Percentiles rank a stretch among this genome's conserved stretches.
Conservation (phyloP, 1,284 basidiomycete species). For the Trametes pubescens region DNA sequence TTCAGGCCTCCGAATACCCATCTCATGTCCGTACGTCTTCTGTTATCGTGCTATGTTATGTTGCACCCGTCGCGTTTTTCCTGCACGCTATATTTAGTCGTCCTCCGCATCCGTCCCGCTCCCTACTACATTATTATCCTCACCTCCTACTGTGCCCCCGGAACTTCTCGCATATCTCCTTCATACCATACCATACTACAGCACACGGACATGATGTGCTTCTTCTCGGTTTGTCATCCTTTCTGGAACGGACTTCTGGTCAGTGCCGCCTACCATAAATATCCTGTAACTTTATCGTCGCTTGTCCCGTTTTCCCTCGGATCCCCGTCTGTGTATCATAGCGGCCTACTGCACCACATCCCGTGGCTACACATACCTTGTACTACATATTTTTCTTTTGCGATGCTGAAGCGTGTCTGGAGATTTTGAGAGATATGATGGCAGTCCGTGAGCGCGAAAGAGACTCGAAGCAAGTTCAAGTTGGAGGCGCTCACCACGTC, state of each 20-base stretch:
- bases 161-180: neutral
- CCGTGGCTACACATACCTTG: neutral
- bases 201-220: slow-evolving; percentile 36
- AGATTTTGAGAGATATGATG: too few species aligned
- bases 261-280: slow-evolving; percentile 3
- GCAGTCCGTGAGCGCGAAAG: too few species aligned
- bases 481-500: neutral
- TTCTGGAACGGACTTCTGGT: neutral
- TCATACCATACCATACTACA: slow-evolving; percentile 11
- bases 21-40: slow-evolving; percentile 2
- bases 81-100: slow-evolving; percentile 12
- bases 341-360: neutral
- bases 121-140: neutral
- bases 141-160: neutral
- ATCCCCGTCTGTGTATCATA: neutral
- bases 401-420: too few species aligned
- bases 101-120: neutral
- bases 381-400: neutral
- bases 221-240: neutral
- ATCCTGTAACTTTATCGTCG: slow-evolving; percentile 22
- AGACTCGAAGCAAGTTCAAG: too few species aligned
- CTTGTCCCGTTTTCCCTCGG: neutral
- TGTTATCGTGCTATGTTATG: slow-evolving; percentile 14
- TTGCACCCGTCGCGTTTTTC: slow-evolving; percentile 22
- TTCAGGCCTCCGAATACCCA: neutral